Base-by-base conservation (phyloP, 192 early-diverging fungal species). In the Coemansia sp. region DNA sequence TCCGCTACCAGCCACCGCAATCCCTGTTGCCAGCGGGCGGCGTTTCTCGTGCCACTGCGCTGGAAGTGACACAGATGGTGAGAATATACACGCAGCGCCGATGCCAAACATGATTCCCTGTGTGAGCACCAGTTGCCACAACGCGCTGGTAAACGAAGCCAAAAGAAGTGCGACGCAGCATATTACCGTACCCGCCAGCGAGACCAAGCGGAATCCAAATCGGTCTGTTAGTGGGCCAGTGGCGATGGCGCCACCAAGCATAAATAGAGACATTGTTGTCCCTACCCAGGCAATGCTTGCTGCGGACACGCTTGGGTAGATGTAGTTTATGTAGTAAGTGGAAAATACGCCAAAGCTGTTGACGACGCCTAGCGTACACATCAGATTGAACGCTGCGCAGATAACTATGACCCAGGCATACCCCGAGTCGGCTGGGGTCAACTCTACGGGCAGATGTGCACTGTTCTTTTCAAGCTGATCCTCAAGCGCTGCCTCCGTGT, bases 101-200 rank as follows among this genome's bases (percentile, higher is more conserved):
- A 91, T 57, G 6, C 92, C 94, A 78, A 90, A 90, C 69, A 95
- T 68, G 30, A 91, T 65, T 7, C 90, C 89, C 68, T 93, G 92
- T 4, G 92, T 87, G 35, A 91, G 64, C 19, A 90, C 82, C 3
- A 93, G 72, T 49, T 93, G 90, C 90, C 91, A 92, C 1, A 90
- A 66, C 30, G 78, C 46, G 13, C 47, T 66, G 17, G 78, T 68
- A 43, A 82, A 75, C 9, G 72, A 77, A 4, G 80, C 70, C 4
- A 77, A 32, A 10, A 82, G 40, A 10, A 82, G 71, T 6, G 68
- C 64, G 9, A 50, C 7, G 42, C 57, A 59, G 65, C 71, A 74
- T 4, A 77, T 67, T 1, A 52, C 11, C 14, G 80, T 71, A 32
- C 80, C 80, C 14, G 52, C 40, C 1, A 74, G 57, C 4, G 69